Base-by-base conservation (phyloP, 2,329 filamentous ascomycete species). In the Pyricularia pennisetigena region DNA sequence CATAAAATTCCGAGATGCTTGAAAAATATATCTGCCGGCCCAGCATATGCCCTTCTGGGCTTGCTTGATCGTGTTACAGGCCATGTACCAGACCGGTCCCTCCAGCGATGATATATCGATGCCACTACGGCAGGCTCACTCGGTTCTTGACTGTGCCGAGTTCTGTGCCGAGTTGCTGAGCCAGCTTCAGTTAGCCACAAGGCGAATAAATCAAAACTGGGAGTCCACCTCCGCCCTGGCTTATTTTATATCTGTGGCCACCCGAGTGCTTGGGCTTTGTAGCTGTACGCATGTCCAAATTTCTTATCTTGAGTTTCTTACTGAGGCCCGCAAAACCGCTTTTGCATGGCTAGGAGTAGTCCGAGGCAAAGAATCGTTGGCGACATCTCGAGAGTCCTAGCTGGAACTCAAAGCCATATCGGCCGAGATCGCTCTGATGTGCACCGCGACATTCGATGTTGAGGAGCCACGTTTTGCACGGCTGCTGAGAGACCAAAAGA, bases 141-240 rank as follows among this genome's bases (percentile, higher is more conserved):
- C 59, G 2, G 72, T 78, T 49, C 71, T 83, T 0, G 63, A 69
- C 1, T 75, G 81, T 14, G 61, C 73, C 2, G 9, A 26, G 0
- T 82, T 85, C 69, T 73, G 75, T 1, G 3, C n/a, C 0, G 24
- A 68, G 3, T 71, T 85, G 0, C 66, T 83, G 0, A 12, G 24
- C 0, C 72, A 72, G 3, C 69, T 86, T 0, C 10, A 72, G 0
- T 70, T 74, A 0, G 74, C 76, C 0, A 68, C 79, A 0, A 66
- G 68, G 0, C 76, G 76, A 0, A 77, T 84, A 8, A 74, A 81
- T 69, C 76, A 78, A 23, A 87, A 85, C 68, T 87, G 84, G 84
- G 78, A 85, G 68, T 81, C 80, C 1, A 78, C 76, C 14, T 70
- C 8, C 10, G 64, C 64, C 7, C 30, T 65, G 23, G 64, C 35